Conservation (phyloP, 148 eudicot species). For the Cornus suecica region DNA sequence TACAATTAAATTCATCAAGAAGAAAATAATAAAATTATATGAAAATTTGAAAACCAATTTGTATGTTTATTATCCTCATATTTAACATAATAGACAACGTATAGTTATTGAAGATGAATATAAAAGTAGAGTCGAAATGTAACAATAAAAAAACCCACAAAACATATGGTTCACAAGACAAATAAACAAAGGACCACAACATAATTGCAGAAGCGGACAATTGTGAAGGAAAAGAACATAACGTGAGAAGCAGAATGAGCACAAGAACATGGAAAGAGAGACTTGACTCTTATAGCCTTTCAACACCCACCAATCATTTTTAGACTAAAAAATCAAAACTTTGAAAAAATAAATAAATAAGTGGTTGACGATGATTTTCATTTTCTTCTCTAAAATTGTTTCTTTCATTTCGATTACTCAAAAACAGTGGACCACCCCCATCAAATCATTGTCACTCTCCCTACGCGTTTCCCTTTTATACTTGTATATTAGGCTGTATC, state of each 20-base stretch:
- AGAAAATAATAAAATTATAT: too few species aligned
- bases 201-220: background rate
- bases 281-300: background rate
- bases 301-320: background rate
- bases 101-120: too few species aligned
- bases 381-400: background rate
- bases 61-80: too few species aligned
- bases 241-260: background rate
- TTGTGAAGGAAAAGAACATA: background rate
- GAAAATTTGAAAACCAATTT: too few species aligned
- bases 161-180: too few species aligned
- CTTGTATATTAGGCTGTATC: too few species aligned
- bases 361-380: background rate
- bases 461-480: background rate
- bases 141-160: too few species aligned
- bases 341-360: too few species aligned
- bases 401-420: background rate
- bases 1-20: too few species aligned
- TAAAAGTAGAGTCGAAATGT: too few species aligned
- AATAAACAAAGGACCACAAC: background rate
- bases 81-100: too few species aligned
- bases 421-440: background rate
- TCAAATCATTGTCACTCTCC: background rate
- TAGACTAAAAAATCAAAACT: too few species aligned
- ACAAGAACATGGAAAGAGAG: background rate